Conservation (phyloP, 1,284 basidiomycete species). For the Schizophyllum amplum region DNA sequence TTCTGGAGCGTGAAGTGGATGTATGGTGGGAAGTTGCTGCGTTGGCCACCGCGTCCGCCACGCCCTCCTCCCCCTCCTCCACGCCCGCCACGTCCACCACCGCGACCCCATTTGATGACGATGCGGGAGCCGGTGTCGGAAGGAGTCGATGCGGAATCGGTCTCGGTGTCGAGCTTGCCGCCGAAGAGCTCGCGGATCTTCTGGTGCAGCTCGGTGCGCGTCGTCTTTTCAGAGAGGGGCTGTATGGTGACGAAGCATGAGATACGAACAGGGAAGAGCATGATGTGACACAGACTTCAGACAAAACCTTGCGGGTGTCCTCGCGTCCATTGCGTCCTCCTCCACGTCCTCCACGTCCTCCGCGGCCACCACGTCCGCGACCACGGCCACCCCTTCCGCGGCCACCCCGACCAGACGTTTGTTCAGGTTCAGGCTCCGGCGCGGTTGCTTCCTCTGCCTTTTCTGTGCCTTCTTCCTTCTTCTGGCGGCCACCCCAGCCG, state of each 20-base stretch:
- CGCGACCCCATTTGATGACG: constrained; percentile 62
- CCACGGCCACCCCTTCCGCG: constrained; percentile 40
- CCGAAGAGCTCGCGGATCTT: constrained; percentile 74
- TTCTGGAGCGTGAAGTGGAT: constrained; percentile 98
- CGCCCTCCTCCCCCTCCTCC: constrained; percentile 33
- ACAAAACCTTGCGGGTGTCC: constrained; percentile 69
- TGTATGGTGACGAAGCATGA: constrained; percentile 23
- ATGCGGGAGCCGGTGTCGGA: constrained; percentile 62
- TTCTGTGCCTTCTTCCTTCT: constrained; percentile 20
- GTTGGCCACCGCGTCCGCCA: constrained; percentile 30
- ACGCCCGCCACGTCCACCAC: constrained; percentile 34
- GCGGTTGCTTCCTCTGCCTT: constrained; percentile 9
- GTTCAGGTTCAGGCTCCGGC: constrained; percentile 17
- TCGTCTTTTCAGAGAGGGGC: constrained; percentile 78
- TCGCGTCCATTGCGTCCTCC: constrained; percentile 37
- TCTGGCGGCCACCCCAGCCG: constrained; percentile 52
- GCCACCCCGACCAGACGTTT: constrained; percentile 31
- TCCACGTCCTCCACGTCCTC: constrained; percentile 35
- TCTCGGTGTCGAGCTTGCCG: constrained; percentile 81
- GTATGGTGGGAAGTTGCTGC: constrained; percentile 75
- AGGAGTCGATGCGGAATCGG: constrained; percentile 43
- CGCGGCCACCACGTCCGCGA: constrained; percentile 35
- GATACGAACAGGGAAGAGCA: constrained; percentile 7
- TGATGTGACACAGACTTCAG: constrained; percentile 52
- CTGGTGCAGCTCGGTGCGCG: constrained; percentile 78